A percentile compares a stretch with the other conserved stretches of the same genome.
These are phyloP conservation scores for Lactarius evosmus DNA, from an alignment of 768 basidiomycete species.

Conservation along the genomic window DNA sequence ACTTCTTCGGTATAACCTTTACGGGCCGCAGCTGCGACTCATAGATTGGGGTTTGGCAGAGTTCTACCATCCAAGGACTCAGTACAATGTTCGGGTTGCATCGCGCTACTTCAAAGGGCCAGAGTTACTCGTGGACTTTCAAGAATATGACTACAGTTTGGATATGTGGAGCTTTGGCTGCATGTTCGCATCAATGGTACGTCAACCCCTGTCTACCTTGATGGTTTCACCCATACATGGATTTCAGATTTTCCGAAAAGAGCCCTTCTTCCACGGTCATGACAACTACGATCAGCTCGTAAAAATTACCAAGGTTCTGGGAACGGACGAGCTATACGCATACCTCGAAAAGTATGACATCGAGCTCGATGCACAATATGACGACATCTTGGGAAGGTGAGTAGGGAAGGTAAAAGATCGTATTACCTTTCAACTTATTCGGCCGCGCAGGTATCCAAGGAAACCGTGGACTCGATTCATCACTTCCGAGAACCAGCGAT, in stretches of 20 bases:
- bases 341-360: slow-evolving; percentile 97
- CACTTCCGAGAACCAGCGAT: slow-evolving; percentile 92
- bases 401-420: slow-evolving; percentile 23
- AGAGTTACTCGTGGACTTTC: slow-evolving; percentile 94
- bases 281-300: slow-evolving; percentile 99
- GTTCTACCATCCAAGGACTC: slow-evolving; percentile 96
- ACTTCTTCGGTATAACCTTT: background rate
- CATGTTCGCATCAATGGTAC: slow-evolving; percentile 98
- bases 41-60: slow-evolving; percentile 99
- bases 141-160: slow-evolving; percentile 95
- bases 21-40: slow-evolving; percentile 67
- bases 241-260: slow-evolving; percentile 92
- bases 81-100: slow-evolving; percentile 97
- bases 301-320: slow-evolving; percentile 96
- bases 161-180: slow-evolving; percentile 99
- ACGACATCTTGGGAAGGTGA: slow-evolving; percentile 86
- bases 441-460: slow-evolving; percentile 66
- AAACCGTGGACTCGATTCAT: slow-evolving; percentile 96
- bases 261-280: slow-evolving; percentile 98
- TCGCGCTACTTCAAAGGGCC: slow-evolving; percentile 98
- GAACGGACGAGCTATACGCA: slow-evolving; percentile 89
- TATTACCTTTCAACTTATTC: slow-evolving; percentile 13
- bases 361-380: slow-evolving; percentile 92
- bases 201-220: slow-evolving; percentile 6
- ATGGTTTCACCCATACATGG: slow-evolving; percentile 11